Conservation (phyloP, 352 stramenopile species). For the Phytophthora fragariaefolia region DNA sequence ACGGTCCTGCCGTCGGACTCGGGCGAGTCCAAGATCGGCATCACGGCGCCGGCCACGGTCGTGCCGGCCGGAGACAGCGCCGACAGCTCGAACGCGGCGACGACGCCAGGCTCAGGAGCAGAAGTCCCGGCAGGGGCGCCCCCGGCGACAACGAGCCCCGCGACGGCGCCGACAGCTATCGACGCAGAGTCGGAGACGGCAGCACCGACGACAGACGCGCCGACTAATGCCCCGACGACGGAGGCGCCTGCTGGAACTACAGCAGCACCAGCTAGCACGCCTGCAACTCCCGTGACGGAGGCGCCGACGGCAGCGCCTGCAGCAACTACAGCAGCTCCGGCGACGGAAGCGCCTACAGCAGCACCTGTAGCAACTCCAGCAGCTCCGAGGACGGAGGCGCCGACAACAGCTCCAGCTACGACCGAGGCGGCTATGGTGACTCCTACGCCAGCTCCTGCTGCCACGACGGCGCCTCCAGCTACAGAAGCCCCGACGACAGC, state of each 20-base stretch:
- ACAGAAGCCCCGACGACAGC: slow-evolving; percentile 7
- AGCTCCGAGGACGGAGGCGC: slow-evolving; percentile 4
- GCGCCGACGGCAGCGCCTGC: slow-evolving; percentile 12
- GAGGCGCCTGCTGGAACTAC: slow-evolving; percentile 11
- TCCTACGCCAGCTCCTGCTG: slow-evolving; percentile 17
- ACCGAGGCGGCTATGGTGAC: slow-evolving; percentile 8
- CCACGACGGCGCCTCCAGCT: background rate
- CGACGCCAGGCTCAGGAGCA: slow-evolving; percentile 6
- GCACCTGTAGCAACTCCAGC: slow-evolving; percentile 14
- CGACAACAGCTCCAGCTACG: slow-evolving; percentile 8
- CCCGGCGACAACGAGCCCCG: slow-evolving; percentile 10
- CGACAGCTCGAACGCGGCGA: slow-evolving; percentile 2
- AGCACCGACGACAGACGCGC: background rate
- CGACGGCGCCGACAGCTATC: background rate
- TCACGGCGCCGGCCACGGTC: slow-evolving; percentile 23
- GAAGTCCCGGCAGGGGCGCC: slow-evolving; percentile 16
- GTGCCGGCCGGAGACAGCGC: slow-evolving; percentile 17
- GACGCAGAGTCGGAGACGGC: slow-evolving; percentile 1
- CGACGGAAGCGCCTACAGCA: slow-evolving; percentile 8
- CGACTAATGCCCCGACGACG: slow-evolving; percentile 8
- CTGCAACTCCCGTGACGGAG: slow-evolving; percentile 3
- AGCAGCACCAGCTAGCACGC: background rate
- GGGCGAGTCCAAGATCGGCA: background rate
- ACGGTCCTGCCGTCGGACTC: slow-evolving; percentile 17
- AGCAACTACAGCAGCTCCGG: background rate